Evolutionary conservation across 192 early-diverging fungal genomes (phyloP), one percentile per base, ranked within the genome.

Genomic region (Backusella morwellensis): DNA sequence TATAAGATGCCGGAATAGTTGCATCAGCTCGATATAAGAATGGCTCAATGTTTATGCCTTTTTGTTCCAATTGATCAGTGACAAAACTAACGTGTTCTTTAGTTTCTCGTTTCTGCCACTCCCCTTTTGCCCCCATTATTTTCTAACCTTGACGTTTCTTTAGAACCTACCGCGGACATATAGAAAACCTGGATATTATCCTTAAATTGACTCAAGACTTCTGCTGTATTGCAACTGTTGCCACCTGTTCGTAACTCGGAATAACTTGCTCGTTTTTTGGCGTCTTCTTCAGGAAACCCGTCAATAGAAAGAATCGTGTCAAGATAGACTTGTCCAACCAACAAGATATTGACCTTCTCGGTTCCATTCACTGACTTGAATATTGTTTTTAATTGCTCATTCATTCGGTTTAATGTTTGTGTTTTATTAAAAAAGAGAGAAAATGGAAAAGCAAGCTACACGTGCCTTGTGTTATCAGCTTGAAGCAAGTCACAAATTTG

Each of bases 241-340:
- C 91, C 91, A 44, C 91, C 91, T 21, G 88, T 82, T 5, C 91
- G 84, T 42, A 86, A 82, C 69, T 92, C 90, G 35, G 89, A 83
- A 34, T 75, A 5, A 29, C 86, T 77, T 67, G 91, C 90, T 36
- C 89, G 69, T 19, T 84, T 78, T 77, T 92, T 92, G 8, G 82
- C 76, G 69, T 92, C 91, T 76, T 92, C 90, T 32, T 56, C 63
- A 1, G 91, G 91, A 75, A 88, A 90, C 8, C 78, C 67, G 41
- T 87, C 81, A 35, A 92, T 87, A 68, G 86, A 84, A 50, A 92
- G 82, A 68, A 92, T 91, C 8, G 87, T 88, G 71, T 92, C 91
- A 42, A 85, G 78, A 44, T 91, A 92, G 9, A 88, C 80, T 7
- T 88, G 83, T 2, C 91, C 91, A 36, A 88, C 77, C 0, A 88